Base-by-base conservation (phyloP, 768 basidiomycete genomes). In the Podaxis sp. region DNA sequence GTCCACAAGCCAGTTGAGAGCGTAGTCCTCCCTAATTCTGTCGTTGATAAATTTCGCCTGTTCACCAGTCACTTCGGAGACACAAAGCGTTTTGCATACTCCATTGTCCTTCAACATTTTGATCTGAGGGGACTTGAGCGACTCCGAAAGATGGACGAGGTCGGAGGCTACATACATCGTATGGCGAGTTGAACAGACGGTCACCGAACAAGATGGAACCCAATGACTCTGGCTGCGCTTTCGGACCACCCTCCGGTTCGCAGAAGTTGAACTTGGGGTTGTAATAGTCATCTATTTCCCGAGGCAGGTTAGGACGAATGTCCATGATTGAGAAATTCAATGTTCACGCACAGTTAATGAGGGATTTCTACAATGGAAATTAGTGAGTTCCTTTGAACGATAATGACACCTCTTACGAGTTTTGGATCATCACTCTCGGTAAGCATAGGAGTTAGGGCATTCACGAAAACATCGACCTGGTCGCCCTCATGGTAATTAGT, bases 201-300 rank as follows among this genome's bases (percentile, higher is more conserved):
- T 98, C 96, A 15, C 96, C 96, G 67, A 97, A 97, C n/a, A 99
- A 78, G 68, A 98, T 95, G 17, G 93, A 93, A 5, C 96, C 96
- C 28, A 98, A 78, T 1, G 88, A 90, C 74, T 96, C 95, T 2
- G 93, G 90, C 71, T 88, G 87, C 67, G 84, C 85, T 71, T 85
- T 74, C 22, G 87, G 82, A 10, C 93, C 95, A 20, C 78, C 88
- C 46, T 81, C 76, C 26, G 96, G 96, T 62, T 84, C 71, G 71
- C 96, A 99, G 74, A 98, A 97, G 65, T 87, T 87, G 65, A 98
- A 91, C 58, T 81, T 80, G 2, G 89, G 84, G 70, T 95, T 85
- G 75, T 98, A 99, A 76, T 96, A 98, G 74, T 99, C 96, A 73
- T 96, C 93, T 92, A 64, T 63, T 72, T 28, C 36, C 24, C 12